These are phyloP conservation scores for Monilinia vaccinii-corymbosi DNA, from an alignment of 2,329 filamentous ascomycete species.

Conservation along the genomic window DNA sequence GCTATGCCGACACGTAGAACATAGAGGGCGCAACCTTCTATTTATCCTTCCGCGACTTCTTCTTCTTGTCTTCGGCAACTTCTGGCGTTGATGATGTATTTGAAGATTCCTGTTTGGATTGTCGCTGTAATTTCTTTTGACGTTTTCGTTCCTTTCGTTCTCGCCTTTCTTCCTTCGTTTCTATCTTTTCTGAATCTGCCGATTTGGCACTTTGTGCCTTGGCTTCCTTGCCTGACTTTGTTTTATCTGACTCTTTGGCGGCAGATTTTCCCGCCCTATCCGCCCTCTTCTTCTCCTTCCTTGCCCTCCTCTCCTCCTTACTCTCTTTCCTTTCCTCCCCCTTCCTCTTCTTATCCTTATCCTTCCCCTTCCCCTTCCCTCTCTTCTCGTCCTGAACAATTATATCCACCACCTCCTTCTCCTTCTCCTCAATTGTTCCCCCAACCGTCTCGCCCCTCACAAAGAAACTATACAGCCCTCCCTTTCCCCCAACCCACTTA, in stretches of 20 bases:
- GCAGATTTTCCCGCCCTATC: slow-evolving; percentile 15
- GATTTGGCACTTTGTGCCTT: not conserved
- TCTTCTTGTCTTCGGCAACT: slow-evolving; percentile 27
- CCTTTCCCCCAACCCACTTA: slow-evolving; percentile 48
- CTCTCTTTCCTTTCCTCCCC: slow-evolving; percentile 23
- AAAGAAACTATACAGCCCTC: slow-evolving; percentile 68
- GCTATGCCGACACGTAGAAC: slow-evolving; percentile 5
- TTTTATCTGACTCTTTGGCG: not conserved
- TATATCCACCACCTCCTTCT: slow-evolving; percentile 12
- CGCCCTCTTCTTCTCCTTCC: slow-evolving; percentile 32
- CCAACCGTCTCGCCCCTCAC: slow-evolving; percentile 70
- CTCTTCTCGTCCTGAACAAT: slow-evolving; percentile 20
- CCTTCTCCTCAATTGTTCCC: slow-evolving; percentile 49
- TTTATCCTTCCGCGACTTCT: slow-evolving; percentile 23
- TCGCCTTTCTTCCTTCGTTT: slow-evolving; percentile 31
- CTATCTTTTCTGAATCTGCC: slow-evolving; percentile 5
- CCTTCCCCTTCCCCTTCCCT: slow-evolving; percentile 26
- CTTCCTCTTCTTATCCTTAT: slow-evolving; percentile 25
- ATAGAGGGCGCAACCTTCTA: not conserved
- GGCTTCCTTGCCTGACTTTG: not conserved
- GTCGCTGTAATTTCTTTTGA: slow-evolving; percentile 27
- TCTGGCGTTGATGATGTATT: slow-evolving; percentile 18
- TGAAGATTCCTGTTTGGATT: slow-evolving; percentile 13
- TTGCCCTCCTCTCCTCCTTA: slow-evolving; percentile 29
- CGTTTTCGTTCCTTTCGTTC: slow-evolving; percentile 32